These are phyloP conservation scores for Suillus ampliporus DNA, from an alignment of 768 basidiomycete species.

Conservation along the genomic window DNA sequence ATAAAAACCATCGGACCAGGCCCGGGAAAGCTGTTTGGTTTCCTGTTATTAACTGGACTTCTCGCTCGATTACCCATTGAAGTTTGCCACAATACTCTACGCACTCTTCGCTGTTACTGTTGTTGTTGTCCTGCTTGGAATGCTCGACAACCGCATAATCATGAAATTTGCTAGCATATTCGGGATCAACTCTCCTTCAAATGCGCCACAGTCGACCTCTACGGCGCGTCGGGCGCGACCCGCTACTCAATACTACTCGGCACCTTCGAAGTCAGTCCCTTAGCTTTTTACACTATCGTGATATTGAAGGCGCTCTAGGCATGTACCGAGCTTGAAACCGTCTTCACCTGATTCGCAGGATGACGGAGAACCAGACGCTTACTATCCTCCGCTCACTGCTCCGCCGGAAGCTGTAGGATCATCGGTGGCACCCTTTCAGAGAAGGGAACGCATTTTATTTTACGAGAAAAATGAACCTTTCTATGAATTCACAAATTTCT, in stretches of 20 bases:
- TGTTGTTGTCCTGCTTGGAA: slow-evolving; percentile 31
- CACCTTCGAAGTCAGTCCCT: slow-evolving; percentile 22
- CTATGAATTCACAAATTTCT: slow-evolving; percentile 80
- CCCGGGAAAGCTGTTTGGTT: not conserved
- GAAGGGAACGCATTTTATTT: slow-evolving; percentile 54
- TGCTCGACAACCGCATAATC: slow-evolving; percentile 39
- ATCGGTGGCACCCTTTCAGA: slow-evolving; percentile 36
- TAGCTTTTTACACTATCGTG: not conserved
- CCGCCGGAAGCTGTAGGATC: slow-evolving; percentile 33
- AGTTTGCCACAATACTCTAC: slow-evolving; percentile 33
- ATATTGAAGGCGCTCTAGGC: slow-evolving; percentile 14
- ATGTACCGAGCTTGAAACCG: slow-evolving; percentile 21
- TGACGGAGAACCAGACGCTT: slow-evolving; percentile 16
- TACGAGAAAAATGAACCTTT: slow-evolving; percentile 68
- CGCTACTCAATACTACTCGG: slow-evolving; percentile 28
- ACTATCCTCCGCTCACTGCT: slow-evolving; percentile 41
- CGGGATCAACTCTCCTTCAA: slow-evolving; percentile 28
- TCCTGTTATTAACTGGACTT: not conserved
- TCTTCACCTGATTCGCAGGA: slow-evolving; percentile 15
- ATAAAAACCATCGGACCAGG: slow-evolving; percentile 26
- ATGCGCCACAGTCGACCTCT: slow-evolving; percentile 25
- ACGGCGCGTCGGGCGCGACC: slow-evolving; percentile 25
- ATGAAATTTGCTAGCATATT: slow-evolving; percentile 37
- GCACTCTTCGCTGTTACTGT: slow-evolving; percentile 23
- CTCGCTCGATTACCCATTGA: slow-evolving; percentile 16